phyloP scores from a whole-genome alignment of 1,284 basidiomycete genomes.

The Anthracocystis walkeri region DNA sequence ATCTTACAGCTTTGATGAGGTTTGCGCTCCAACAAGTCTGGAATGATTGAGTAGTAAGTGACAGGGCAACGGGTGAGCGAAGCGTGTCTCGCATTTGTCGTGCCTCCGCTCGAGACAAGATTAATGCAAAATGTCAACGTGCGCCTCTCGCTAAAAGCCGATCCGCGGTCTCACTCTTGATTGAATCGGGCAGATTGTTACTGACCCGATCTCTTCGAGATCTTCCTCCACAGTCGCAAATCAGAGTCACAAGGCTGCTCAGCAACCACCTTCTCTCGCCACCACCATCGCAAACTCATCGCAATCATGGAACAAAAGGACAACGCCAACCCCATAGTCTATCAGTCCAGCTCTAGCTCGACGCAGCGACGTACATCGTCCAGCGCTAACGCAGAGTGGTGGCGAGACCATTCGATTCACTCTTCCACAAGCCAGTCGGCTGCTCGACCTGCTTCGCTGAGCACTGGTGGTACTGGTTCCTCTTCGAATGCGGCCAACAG shows the following conservation, averaged over 20 bases:
- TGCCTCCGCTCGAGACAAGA: not conserved
- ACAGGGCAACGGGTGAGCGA: not conserved
- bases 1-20: no score
- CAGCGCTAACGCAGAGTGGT: constrained; percentile 59
- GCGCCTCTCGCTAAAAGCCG: constrained; percentile 11
- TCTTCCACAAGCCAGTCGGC: constrained; percentile 23
- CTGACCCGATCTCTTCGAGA: not conserved
- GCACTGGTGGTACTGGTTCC: constrained; percentile 1
- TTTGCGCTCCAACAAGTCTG: no score
- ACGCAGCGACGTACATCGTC: constrained; percentile 24
- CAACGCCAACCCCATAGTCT: constrained; percentile 71
- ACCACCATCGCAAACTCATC: not conserved
- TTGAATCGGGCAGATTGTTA: not conserved
- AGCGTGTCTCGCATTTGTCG: not conserved
- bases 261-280: not conserved
- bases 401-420: constrained; percentile 59
- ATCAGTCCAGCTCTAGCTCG: constrained; percentile 67
- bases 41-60: no score
- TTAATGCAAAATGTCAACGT: constrained; percentile 20
- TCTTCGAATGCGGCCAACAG: not conserved
- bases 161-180: constrained; percentile 1
- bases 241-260: not conserved
- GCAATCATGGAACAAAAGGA: constrained; percentile 58
- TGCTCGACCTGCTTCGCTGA: constrained; percentile 1
- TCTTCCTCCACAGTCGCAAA: constrained; percentile 4